Evolutionary conservation across 805 yeast genomes (phyloP).

Genomic region (Citeromyces nyonsensis): DNA sequence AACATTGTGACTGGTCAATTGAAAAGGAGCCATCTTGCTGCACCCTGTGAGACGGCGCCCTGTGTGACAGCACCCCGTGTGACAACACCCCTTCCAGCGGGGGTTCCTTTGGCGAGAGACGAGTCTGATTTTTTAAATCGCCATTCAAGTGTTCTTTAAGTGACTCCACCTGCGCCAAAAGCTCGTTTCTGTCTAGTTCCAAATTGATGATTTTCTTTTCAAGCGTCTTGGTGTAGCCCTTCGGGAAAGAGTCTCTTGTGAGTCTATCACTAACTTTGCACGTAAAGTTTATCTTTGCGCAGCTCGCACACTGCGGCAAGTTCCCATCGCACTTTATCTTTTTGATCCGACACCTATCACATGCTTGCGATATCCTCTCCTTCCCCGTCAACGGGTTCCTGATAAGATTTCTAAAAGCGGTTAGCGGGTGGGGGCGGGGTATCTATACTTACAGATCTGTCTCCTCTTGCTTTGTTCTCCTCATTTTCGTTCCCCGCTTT

Average conservation of each 20-base stretch:
- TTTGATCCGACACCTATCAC: slow-evolving; percentile 67
- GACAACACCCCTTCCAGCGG: background rate
- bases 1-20: background rate
- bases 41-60: background rate
- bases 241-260: slow-evolving; percentile 65
- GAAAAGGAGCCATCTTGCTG: background rate
- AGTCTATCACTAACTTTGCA: slow-evolving; percentile 63
- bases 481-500: background rate
- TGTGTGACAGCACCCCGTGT: background rate
- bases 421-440: background rate
- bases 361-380: slow-evolving; percentile 57
- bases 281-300: slow-evolving; percentile 45
- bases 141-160: background rate
- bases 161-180: slow-evolving; percentile 17
- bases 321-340: slow-evolving; percentile 67
- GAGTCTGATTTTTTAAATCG: background rate
- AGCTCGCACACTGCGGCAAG: slow-evolving; percentile 52
- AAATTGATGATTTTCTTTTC: slow-evolving; percentile 46
- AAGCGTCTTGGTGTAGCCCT: slow-evolving; percentile 65
- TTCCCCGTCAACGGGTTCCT: slow-evolving; percentile 19
- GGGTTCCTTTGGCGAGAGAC: background rate
- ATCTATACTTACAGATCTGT: no score
- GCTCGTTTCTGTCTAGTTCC: slow-evolving; percentile 34
- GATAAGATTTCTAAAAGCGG: slow-evolving; percentile 8
- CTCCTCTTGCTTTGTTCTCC: background rate